These are phyloP conservation scores for Prunus yedoensis DNA, from an alignment of 331 rosid genomes.

Conservation along the genomic window DNA sequence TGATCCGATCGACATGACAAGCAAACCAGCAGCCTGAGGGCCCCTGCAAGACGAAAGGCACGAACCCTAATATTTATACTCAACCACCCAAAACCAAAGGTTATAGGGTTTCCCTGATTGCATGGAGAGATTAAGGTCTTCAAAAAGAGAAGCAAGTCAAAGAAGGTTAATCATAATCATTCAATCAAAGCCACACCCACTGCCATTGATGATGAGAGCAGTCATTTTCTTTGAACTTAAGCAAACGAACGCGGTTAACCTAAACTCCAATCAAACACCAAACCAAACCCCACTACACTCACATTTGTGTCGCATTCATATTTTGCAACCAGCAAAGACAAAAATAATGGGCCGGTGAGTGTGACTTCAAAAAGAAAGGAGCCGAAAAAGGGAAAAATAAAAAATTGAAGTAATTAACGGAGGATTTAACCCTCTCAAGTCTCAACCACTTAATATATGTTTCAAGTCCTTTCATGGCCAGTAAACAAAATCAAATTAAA, in stretches of 20 bases:
- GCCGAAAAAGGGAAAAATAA: too few relatives aligned
- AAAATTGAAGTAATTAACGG: too few relatives aligned
- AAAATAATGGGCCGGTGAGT: too few relatives aligned
- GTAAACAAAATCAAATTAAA: neutral
- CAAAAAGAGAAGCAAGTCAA: neutral
- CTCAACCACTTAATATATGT: too few relatives aligned
- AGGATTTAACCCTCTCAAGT: too few relatives aligned
- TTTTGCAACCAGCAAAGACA: neutral
- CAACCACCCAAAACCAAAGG: neutral
- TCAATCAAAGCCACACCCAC: neutral
- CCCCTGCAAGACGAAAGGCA: neutral
- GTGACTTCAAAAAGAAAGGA: too few relatives aligned
- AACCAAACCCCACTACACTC: neutral
- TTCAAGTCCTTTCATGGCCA: neutral
- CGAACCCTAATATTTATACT: neutral
- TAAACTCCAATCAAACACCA: neutral
- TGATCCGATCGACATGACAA: too few relatives aligned
- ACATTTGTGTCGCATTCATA: neutral
- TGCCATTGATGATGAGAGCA: neutral
- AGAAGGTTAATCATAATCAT: neutral
- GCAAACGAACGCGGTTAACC: neutral
- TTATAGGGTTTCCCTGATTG: neutral
- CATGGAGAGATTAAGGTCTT: neutral
- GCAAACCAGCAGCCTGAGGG: neutral
- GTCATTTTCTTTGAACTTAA: neutral